phyloP scores from a whole-genome alignment of 306 rosid species.

The Delonix regia region DNA sequence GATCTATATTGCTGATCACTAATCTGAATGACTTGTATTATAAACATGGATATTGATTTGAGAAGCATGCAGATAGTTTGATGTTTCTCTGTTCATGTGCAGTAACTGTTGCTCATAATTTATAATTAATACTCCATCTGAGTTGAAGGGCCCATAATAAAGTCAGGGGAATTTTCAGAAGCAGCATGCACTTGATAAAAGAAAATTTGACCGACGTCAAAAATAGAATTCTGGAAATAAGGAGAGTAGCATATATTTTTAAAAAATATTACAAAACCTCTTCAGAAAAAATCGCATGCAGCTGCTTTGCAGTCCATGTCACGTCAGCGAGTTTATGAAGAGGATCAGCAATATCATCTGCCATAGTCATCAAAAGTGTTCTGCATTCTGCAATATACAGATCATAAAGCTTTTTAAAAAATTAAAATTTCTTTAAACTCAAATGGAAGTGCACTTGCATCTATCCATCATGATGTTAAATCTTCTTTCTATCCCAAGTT shows the following conservation, averaged over 20 bases:
- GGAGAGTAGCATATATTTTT: conserved; percentile 7
- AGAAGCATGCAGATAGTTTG: too few relatives aligned
- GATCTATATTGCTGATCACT: too few relatives aligned
- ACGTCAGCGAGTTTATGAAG: conserved; percentile 56
- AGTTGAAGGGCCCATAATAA: too few relatives aligned
- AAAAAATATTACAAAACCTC: conserved; percentile 40
- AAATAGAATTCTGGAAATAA: not conserved
- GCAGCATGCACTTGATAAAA: not conserved
- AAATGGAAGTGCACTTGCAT: conserved; percentile 3
- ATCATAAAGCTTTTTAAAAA: not conserved
- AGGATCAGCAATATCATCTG: conserved; percentile 62
- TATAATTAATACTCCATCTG: too few relatives aligned
- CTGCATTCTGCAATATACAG: conserved; percentile 58
- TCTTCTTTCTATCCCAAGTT: not conserved
- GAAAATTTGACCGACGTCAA: conserved; percentile 5
- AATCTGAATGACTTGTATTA: too few relatives aligned
- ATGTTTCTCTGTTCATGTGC: too few relatives aligned
- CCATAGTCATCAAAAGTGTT: conserved; percentile 60
- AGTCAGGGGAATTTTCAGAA: not conserved
- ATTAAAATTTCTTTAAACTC: not conserved
- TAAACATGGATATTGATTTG: too few relatives aligned
- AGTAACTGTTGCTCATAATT: too few relatives aligned
- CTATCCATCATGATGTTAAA: not conserved
- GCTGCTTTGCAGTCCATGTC: conserved; percentile 70
- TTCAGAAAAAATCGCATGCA: conserved; percentile 50